phyloP scores from a whole-genome alignment of 768 basidiomycete genomes.

The Lentinula raphanica region DNA sequence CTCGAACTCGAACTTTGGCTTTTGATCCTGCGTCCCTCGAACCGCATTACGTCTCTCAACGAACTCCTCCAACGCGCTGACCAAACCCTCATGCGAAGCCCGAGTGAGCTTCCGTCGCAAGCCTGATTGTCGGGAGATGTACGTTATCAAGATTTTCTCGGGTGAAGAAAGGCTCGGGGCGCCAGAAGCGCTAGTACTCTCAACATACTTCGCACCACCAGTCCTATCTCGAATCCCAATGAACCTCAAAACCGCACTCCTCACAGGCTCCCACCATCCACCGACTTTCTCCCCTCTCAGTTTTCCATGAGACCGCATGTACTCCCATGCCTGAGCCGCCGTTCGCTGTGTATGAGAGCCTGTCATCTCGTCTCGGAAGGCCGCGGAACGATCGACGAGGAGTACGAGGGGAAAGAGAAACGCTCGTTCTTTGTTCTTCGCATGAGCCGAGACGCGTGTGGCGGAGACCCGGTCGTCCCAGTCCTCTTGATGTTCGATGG shows the following conservation, averaged over 20 bases:
- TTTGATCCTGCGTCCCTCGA: too few species aligned
- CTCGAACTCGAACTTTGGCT: slow-evolving; percentile 47
- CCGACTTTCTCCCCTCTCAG: slow-evolving; percentile 37
- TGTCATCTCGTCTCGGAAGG: slow-evolving; percentile 62
- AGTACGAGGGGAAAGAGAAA: slow-evolving; percentile 71
- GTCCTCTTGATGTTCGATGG: slow-evolving; percentile 64
- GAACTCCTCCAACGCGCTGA: slow-evolving; percentile 47
- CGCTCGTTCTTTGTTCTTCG: slow-evolving; percentile 36
- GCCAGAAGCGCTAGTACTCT: slow-evolving; percentile 3
- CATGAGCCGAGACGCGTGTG: slow-evolving; percentile 7
- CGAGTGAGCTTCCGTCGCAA: slow-evolving; percentile 45
- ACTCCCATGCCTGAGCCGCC: slow-evolving; percentile 62
- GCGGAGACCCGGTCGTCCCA: slow-evolving; percentile 58
- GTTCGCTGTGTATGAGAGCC: slow-evolving; percentile 65
- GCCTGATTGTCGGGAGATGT: slow-evolving; percentile 63
- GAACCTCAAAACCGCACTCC: slow-evolving; percentile 61
- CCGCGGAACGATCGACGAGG: slow-evolving; percentile 70
- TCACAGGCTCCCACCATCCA: slow-evolving; percentile 78
- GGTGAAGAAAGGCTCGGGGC: slow-evolving; percentile 30
- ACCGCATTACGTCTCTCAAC: slow-evolving; percentile 15
- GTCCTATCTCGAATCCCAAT: slow-evolving; percentile 50
- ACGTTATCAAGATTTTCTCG: slow-evolving; percentile 61
- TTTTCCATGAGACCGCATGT: slow-evolving; percentile 31
- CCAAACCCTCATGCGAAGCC: slow-evolving; percentile 52
- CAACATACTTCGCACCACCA: too few species aligned